These are phyloP conservation scores for Xylaria grammica DNA, from an alignment of 495 filamentous ascomycete genomes.

Conservation along the genomic window DNA sequence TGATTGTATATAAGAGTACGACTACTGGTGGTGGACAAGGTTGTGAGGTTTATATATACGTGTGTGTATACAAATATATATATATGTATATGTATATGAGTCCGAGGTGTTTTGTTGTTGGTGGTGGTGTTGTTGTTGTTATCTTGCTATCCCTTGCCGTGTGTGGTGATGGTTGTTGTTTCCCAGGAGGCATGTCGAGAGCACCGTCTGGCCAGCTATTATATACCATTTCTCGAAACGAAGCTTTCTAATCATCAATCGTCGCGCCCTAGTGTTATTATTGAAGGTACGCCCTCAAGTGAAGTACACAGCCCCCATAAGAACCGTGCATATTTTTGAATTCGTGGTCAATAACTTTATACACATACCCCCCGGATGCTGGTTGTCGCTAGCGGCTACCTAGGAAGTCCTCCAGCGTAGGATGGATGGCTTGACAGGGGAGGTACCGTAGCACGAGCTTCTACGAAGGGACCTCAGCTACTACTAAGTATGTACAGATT, in stretches of 20 bases:
- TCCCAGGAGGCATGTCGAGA: background rate
- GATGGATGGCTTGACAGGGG: too few relatives aligned
- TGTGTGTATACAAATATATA: too few relatives aligned
- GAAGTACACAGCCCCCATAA: constrained; percentile 21
- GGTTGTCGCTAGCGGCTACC: too few relatives aligned
- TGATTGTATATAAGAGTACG: too few relatives aligned
- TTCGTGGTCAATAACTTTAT: background rate
- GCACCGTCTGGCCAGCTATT: background rate
- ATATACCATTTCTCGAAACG: constrained; percentile 22
- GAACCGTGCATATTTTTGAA: constrained; percentile 19
- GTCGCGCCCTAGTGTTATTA: constrained; percentile 22
- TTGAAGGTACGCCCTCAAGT: constrained; percentile 10
- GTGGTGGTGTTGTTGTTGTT: background rate
- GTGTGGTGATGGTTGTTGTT: background rate
- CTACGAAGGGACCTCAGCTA: constrained; percentile 22
- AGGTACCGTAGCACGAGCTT: constrained; percentile 13
- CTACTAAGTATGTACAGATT: constrained; percentile 20
- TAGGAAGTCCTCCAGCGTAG: constrained; percentile 17
- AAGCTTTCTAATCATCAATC: constrained; percentile 24
- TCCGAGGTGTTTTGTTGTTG: too few relatives aligned
- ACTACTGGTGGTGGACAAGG: too few relatives aligned
- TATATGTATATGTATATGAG: too few relatives aligned
- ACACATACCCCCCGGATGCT: too few relatives aligned
- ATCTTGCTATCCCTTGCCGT: background rate
- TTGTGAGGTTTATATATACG: too few relatives aligned